A percentile compares a stretch with the other conserved stretches of the same genome.
These are phyloP conservation scores for Bretschneidera sinensis DNA, from an alignment of 345 rosid species.

Conservation along the genomic window DNA sequence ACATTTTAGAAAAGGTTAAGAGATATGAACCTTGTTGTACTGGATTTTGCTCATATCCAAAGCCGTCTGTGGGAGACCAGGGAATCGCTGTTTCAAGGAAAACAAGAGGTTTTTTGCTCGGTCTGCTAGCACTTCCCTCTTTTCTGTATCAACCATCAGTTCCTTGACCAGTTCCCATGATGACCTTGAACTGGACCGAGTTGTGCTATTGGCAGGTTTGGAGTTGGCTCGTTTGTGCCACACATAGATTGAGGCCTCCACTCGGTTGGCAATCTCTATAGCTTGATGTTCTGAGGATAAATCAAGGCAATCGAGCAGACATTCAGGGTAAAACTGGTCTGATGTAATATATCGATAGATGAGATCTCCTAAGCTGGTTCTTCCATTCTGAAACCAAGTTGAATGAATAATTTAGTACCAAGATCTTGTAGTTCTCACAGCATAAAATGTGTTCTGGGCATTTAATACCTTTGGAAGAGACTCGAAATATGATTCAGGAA, in stretches of 20 bases:
- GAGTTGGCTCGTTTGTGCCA: slow-evolving; percentile 63
- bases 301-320: slow-evolving; percentile 85
- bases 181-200: slow-evolving; percentile 51
- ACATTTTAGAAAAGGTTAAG: not conserved
- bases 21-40: slow-evolving; percentile 60
- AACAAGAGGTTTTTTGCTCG: slow-evolving; percentile 83
- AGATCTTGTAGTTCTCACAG: not conserved
- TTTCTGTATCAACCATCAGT: slow-evolving; percentile 78
- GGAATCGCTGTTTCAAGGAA: slow-evolving; percentile 84
- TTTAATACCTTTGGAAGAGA: slow-evolving; percentile 81
- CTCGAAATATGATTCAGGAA: slow-evolving; percentile 79
- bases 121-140: slow-evolving; percentile 78
- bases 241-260: slow-evolving; percentile 69
- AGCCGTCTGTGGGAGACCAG: slow-evolving; percentile 90
- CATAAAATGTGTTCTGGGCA: not conserved
- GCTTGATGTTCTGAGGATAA: slow-evolving; percentile 94
- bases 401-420: slow-evolving; percentile 1
- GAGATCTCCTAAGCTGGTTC: slow-evolving; percentile 75
- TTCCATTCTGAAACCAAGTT: slow-evolving; percentile 69
- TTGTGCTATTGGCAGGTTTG: slow-evolving; percentile 40
- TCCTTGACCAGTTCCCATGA: slow-evolving; percentile 96
- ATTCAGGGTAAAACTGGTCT: slow-evolving; percentile 82
- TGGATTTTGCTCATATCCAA: slow-evolving; percentile 97
- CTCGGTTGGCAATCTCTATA: slow-evolving; percentile 84
- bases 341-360: slow-evolving; percentile 77